Base-by-base conservation (phyloP, 257 asterid genomes). In the Thymus quinquecostatus region DNA sequence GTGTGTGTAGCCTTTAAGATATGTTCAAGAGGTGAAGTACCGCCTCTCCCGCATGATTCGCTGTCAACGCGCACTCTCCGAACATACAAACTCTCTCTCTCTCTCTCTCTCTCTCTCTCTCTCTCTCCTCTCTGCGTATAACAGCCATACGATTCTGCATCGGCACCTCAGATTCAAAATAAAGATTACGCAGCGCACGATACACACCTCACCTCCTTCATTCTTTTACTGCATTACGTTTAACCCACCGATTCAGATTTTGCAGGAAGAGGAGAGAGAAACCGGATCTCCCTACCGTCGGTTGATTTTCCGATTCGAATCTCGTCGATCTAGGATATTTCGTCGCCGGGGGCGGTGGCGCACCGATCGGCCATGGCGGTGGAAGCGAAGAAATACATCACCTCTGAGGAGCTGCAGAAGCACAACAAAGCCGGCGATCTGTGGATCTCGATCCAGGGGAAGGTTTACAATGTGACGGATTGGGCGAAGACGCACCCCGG, bases 361-460 rank as follows among this genome's bases (percentile, higher is more conserved):
- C 64, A 58, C 34, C 44, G 64, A 32, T 59, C 44, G 32, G 7
- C 44, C 1, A 59, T 59, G 64, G 64, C 64, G 5, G 64, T 41
- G 6, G 64, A 34, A 11, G n/a, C 40, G 1, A 58, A 58, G 53
- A 80, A 76, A 66, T 82, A 85, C 76, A 78, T 85, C 10, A 80
- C 89, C 0, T 66, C 76, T 0, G 87, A 82, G 0, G 83, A 80
- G 27, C 71, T 85, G 33, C 68, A 68, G 38, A 80, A 82, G 59
- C 87, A 85, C 78, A 82, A 61, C 80, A 80, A 66, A n/a, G 47
- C 80, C 13, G 82, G 74, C 2, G 87, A 85, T 41, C 73, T 85
- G 5, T 85, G 87, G 90, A 45, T 85, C 10, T 82, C 90, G 4
- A 78, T 85, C 72, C 87, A 85, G 53, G 90, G 87, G 1, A 85